Evolutionary conservation across 1,139 yeast species (phyloP).

Genomic region (Geotrichum klebahnii): DNA sequence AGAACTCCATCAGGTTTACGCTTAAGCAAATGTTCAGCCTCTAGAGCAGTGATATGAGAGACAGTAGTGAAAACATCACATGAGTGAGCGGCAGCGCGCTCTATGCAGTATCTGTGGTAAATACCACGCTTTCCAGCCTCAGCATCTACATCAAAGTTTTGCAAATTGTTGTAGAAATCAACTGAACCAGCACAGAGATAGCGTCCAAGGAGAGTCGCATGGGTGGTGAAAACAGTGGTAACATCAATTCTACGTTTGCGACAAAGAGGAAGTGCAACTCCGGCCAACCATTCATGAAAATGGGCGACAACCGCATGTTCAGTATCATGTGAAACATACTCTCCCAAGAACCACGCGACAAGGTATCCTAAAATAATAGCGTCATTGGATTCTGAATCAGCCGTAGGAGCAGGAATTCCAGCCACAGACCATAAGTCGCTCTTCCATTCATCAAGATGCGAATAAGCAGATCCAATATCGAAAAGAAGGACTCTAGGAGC

Average conservation of each 20-base stretch:
- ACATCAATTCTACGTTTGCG: constrained; percentile 88
- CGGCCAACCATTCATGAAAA: constrained; percentile 98
- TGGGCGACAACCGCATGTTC: constrained; percentile 89
- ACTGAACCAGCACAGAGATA: constrained; percentile 94
- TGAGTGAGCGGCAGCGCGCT: constrained; percentile 91
- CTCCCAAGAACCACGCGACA: constrained; percentile 98
- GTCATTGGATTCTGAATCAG: constrained; percentile 82
- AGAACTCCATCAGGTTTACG: constrained; percentile 96
- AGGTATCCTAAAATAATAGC: constrained; percentile 89
- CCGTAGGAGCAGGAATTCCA: constrained; percentile 89
- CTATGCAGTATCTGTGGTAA: constrained; percentile 94
- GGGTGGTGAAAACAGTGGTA: constrained; percentile 94
- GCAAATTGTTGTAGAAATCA: constrained; percentile 89
- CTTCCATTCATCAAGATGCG: constrained; percentile 84
- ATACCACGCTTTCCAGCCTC: constrained; percentile 98
- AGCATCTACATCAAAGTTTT: constrained; percentile 88
- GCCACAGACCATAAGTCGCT: constrained; percentile 86
- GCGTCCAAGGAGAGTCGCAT: constrained; percentile 91
- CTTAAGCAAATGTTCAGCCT: constrained; percentile 85
- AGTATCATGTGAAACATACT: constrained; percentile 76
- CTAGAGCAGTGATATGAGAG: constrained; percentile 92
- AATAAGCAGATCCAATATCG: constrained; percentile 72
- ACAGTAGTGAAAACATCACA: constrained; percentile 98
- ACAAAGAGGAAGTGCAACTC: constrained; percentile 89
- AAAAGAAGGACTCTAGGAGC: constrained; percentile 90